phyloP scores from a whole-genome alignment of 495 filamentous ascomycete species.

The Podospora conica region DNA sequence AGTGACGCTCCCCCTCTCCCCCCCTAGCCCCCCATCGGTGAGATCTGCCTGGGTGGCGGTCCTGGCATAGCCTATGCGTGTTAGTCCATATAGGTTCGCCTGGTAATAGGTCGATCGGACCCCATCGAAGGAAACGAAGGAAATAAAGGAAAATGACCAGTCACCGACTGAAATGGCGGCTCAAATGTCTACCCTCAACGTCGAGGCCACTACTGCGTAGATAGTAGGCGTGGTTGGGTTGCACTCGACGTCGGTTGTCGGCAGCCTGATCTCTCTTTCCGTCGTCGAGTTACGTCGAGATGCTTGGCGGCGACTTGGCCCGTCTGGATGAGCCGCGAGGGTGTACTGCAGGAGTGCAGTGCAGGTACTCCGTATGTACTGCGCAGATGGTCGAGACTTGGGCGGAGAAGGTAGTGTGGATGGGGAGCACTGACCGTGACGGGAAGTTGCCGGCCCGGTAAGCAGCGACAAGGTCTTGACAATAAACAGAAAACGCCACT shows the following conservation, averaged over 20 bases:
- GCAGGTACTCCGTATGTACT: not conserved
- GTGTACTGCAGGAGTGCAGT: not conserved
- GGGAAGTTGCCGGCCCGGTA: not conserved
- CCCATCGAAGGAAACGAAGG: constrained; percentile 8
- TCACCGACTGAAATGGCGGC: constrained; percentile 1
- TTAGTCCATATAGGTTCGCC: not conserved
- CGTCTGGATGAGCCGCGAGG: not conserved
- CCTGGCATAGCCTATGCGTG: constrained; percentile 14
- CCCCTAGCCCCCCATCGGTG: not conserved
- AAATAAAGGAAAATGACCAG: not conserved
- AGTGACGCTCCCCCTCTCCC: not conserved
- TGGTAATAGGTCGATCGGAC: not conserved
- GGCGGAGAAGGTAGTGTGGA: too few species aligned
- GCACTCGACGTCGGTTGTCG: not conserved
- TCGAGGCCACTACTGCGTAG: too few species aligned
- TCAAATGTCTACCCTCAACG: not conserved
- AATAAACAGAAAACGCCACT: not conserved
- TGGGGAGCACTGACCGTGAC: not conserved
- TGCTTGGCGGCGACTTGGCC: not conserved
- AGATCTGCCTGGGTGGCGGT: constrained; percentile 18
- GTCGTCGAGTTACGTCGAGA: not conserved
- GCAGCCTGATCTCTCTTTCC: not conserved
- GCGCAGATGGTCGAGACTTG: not conserved
- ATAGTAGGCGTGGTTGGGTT: not conserved
- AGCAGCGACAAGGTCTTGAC: not conserved